Evolutionary conservation across 805 yeast species (phyloP), one percentile per base, ranked within the genome.

Genomic region (Priceomyces fermenticarens): DNA sequence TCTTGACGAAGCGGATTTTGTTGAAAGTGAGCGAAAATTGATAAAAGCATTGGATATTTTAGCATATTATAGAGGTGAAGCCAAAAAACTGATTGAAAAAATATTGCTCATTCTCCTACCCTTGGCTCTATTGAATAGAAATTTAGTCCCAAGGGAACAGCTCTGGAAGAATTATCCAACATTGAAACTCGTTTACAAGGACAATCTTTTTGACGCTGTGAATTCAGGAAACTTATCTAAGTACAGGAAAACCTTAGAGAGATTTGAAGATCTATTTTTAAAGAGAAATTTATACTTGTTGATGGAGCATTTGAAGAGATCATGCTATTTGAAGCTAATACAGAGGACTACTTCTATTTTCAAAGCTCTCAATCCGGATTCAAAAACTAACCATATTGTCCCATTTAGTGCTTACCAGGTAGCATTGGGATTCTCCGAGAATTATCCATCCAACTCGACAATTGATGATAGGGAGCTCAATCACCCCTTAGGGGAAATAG

Each of bases 51-150:
- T 77, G 44, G 47, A 49, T 9, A 49, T 67, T 25, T 48, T 67
- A 28, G 36, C 58, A 8, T 60, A 55, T 47, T 53, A 56, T 39
- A 43, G 43, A 11, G 42, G 51, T 1, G 49, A 47, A 31, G 33
- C 34, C 2, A 36, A 33, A 13, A 70, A 73, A 36, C 73, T 70
- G 47, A 44, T 52, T 11, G 75, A 73, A 49, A 66, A 63, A 44
- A 80, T 89, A 7, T 57, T 86, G 42, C 45, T 79, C 25, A 65
- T 84, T 36, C 62, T 86, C 38, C 63, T 87, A 12, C 96, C 96
- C 0, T 63, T 84, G 32, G 73, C 73, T 38, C 67, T 85, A 42
- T 62, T 80, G 36, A 65, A 71, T 6, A 67, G 69, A 16, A 70
- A 73, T 38, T 54, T 60, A 45, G 60, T 75, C 16, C 89, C 91